Conservation (phyloP, 1,139 yeast genomes). For the Lodderomyces pseudojiufengensis region DNA sequence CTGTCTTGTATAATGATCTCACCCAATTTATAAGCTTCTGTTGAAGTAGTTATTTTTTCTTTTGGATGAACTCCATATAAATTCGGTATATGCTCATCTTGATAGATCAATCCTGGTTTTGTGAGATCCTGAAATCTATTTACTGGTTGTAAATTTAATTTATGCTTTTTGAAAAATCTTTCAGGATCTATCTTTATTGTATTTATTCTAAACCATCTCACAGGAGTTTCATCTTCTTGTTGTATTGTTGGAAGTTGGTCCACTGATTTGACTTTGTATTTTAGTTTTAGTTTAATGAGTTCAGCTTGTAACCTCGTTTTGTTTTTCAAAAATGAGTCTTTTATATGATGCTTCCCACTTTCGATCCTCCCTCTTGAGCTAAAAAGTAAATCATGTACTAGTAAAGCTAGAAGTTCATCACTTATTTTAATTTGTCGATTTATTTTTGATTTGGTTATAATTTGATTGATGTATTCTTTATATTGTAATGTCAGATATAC, state of each 20-base stretch:
- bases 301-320: constrained; percentile 83
- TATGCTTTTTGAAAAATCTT: constrained; percentile 38
- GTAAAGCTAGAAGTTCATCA: constrained; percentile 51
- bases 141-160: constrained; percentile 46
- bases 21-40: constrained; percentile 69
- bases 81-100: constrained; percentile 68
- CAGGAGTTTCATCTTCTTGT: constrained; percentile 66
- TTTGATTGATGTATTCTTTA: constrained; percentile 54
- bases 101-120: constrained; percentile 55
- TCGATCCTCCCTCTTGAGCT: constrained; percentile 79
- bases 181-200: constrained; percentile 43
- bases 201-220: constrained; percentile 85
- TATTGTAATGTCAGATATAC: constrained; percentile 74
- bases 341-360: constrained; percentile 83
- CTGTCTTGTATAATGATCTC: constrained; percentile 88
- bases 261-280: constrained; percentile 48
- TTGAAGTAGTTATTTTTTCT: constrained; percentile 55
- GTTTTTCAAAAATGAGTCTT: constrained; percentile 73
- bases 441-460: constrained; percentile 67
- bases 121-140: constrained; percentile 42
- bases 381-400: constrained; percentile 79
- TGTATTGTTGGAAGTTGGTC: constrained; percentile 33
- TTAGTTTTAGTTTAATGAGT: constrained; percentile 69
- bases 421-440: constrained; percentile 38
- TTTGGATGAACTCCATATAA: constrained; percentile 79